Base-by-base conservation (phyloP, 306 rosid species). In the Castanea mollissima region DNA sequence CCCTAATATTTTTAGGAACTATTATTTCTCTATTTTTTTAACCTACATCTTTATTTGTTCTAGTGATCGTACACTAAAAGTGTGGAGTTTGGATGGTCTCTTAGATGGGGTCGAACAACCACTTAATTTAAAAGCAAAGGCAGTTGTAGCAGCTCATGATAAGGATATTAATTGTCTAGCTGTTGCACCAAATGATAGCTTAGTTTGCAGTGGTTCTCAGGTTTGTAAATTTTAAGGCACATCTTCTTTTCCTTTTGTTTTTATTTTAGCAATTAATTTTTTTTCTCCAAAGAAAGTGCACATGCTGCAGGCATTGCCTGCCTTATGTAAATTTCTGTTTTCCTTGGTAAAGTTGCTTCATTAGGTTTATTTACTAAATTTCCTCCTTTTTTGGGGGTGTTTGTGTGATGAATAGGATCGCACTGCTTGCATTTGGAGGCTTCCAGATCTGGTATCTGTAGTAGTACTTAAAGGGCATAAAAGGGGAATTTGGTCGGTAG, bases 161-260 rank as follows among this genome's bases (percentile, higher is more conserved):
- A 92, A 91, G 86, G 99, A 95, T 86, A 95, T 95, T 78, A 95
- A 95, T 87, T 87, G 96, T 78, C 85, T 95, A 67, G 98, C 99
- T 80, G 84, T 95, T 84, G 94, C 99, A 79, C 99, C 99, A 60
- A 92, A 95, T 83, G 99, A 95, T 87, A 89, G 92, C 82, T 88
- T 95, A 83, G 92, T 88, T 71, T 95, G 99, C 76, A 95, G 99
- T 78, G 99, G 99, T 74, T 95, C 99, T 51, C 97, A 95, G 99
- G 99, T 92, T 80, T 75, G 91, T 84, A 82, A 52, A 72, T 54
- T 68, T 10, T 67, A 67, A 82, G 69, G 27, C 73, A 67, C 34
- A 64, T 56, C 49, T 76, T 72, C 74, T 35, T 73, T 65, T n/a
- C 76, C 49, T 54, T 49, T 11, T 52, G 15, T 52, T 29, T 55